phyloP scores from a whole-genome alignment of 495 filamentous ascomycete species.

The Penicillium parvum region DNA sequence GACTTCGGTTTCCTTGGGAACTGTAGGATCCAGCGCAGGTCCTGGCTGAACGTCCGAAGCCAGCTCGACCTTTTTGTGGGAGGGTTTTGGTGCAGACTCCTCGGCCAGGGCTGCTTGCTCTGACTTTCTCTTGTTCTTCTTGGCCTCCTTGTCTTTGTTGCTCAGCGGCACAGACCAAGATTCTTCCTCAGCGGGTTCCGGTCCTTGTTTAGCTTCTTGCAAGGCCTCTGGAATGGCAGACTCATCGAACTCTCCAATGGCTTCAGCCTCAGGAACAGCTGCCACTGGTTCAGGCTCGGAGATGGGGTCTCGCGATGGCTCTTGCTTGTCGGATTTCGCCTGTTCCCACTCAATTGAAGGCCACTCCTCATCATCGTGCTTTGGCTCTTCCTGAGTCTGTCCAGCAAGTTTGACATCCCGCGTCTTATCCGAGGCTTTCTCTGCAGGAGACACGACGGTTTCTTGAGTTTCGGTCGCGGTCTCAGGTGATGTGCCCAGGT shows the following conservation, averaged over 20 bases:
- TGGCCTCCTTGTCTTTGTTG: constrained; percentile 30
- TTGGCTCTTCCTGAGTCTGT: constrained; percentile 2
- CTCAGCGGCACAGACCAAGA: constrained; percentile 12
- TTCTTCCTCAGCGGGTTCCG: constrained; percentile 13
- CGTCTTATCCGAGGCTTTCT: constrained; percentile 3
- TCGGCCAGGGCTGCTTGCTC: constrained; percentile 14
- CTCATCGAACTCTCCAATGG: constrained; percentile 34
- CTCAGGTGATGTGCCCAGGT: not conserved
- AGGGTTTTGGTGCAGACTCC: constrained; percentile 4
- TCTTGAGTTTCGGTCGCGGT: constrained; percentile 6
- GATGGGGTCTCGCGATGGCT: constrained; percentile 23
- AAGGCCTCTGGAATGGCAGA: constrained; percentile 28
- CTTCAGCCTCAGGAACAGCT: constrained; percentile 25
- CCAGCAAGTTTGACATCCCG: constrained; percentile 15
- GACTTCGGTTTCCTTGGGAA: constrained; percentile 13
- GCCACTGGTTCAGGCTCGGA: constrained; percentile 23
- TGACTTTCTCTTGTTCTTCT: constrained; percentile 26
- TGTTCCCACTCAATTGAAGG: constrained; percentile 40
- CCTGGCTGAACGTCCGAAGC: constrained; percentile 6
- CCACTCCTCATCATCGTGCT: constrained; percentile 29
- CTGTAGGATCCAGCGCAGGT: constrained; percentile 4
- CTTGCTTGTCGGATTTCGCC: constrained; percentile 21
- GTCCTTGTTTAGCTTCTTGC: constrained; percentile 6
- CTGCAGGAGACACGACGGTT: not conserved
- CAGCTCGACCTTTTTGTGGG: constrained; percentile 11